Evolutionary conservation across 2,329 filamentous ascomycete species (phyloP), one percentile per base, ranked within the genome.

Genomic region (Leptographium radiaticola): DNA sequence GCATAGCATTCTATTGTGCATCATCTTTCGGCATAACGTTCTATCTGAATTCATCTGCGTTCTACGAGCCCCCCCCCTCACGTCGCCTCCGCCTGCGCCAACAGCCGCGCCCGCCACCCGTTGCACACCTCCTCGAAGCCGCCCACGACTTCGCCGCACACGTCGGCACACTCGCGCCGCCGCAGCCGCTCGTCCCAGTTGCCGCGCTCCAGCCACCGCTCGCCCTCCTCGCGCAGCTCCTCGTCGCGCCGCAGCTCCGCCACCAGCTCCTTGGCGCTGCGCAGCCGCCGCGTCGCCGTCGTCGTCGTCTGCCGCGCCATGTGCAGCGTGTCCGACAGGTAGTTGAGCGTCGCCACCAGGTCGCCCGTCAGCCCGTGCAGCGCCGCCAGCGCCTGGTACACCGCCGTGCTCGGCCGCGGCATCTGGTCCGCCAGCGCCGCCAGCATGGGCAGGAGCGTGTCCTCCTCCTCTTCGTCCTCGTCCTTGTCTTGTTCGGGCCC

Each of bases 101-200:
- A 76, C 49, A 95, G 70, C 60, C 86, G 80, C 63, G 83, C 81
- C 64, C 90, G 80, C 86, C 90, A 93, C 54, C 81, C 79, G 55
- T 90, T 84, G 69, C 89, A 96, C 1, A 91, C 83, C 64, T 89
- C 84, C 67, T 96, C 91, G 63, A 98, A 97, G 0, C 93, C 93
- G 47, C 85, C 84, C 38, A 96, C 84, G 1, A 98, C 90, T 57
- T 94, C 89, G 6, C 83, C 77, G 67, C 93, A 97, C 15, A 91
- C 86, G 25, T 76, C 77, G 9, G 87, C 89, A 58, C 89, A 94
- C 67, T 95, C 89, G 53, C 91, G 79, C 53, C 81, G 83, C 59
- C 79, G 74, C 39, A 96, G 68, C 53, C 86, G 78, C 60, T 84
- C 81, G 50, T 89, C 80, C 90, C 91, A 96, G 61, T 89, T 86